Conservation (phyloP, 192 early-diverging fungal species). For the Coemansia furcata region DNA sequence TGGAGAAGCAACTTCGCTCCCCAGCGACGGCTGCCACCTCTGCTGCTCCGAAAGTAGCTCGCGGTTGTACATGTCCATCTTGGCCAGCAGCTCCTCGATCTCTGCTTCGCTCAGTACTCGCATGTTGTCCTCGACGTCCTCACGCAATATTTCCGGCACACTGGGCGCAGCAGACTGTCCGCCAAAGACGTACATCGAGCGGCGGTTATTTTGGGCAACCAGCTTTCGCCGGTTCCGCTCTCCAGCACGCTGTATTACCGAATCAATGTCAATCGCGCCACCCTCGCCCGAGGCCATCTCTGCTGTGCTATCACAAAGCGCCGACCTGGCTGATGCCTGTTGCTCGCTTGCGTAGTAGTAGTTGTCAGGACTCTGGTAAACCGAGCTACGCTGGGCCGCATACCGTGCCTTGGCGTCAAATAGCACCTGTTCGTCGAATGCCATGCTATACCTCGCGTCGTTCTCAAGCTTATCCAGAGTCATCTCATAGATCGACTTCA, state of each 20-base stretch:
- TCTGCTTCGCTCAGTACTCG: conserved; percentile 40
- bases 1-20: not conserved
- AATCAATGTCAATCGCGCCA: conserved; percentile 31
- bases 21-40: conserved; percentile 18
- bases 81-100: conserved; percentile 35
- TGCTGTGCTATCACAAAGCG: not conserved
- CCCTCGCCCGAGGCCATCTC: conserved; percentile 1
- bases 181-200: conserved; percentile 42
- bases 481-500: conserved; percentile 40
- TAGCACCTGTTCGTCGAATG: conserved; percentile 40
- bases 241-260: conserved; percentile 34
- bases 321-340: not conserved
- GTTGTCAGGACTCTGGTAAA: conserved; percentile 41
- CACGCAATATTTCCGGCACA: conserved; percentile 6
- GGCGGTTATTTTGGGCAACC: conserved; percentile 50
- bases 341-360: conserved; percentile 4
- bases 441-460: conserved; percentile 34
- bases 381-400: conserved; percentile 45
- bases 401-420: conserved; percentile 49
- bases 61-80: conserved; percentile 52
- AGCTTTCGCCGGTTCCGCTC: conserved; percentile 36
- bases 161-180: not conserved
- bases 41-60: conserved; percentile 46
- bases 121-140: conserved; percentile 52
- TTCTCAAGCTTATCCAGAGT: conserved; percentile 51